Percentiles rank a stretch among this genome's conserved stretches.
These are phyloP conservation scores for Xerocomus subilludens DNA, from an alignment of 1,284 basidiomycete species.

Conservation along the genomic window DNA sequence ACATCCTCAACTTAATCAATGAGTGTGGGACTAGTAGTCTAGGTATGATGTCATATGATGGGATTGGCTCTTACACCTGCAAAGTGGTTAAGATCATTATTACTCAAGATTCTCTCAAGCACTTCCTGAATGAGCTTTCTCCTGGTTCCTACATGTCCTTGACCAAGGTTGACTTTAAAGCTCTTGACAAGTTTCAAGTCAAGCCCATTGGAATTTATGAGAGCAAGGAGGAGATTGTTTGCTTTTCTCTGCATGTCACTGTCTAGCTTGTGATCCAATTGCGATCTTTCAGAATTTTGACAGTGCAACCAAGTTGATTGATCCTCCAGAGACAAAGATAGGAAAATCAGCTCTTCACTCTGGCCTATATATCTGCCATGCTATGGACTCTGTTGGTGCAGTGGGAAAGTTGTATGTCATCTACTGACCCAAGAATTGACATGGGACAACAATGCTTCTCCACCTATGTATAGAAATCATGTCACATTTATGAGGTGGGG, in stretches of 20 bases:
- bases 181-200: slow-evolving; percentile 58
- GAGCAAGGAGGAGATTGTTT: slow-evolving; percentile 61
- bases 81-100: slow-evolving; percentile 72
- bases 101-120: slow-evolving; percentile 59
- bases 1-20: slow-evolving; percentile 66
- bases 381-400: slow-evolving; percentile 15
- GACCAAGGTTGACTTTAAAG: slow-evolving; percentile 65
- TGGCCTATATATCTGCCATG: slow-evolving; percentile 61
- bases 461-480: slow-evolving; percentile 63
- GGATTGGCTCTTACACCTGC: slow-evolving; percentile 16
- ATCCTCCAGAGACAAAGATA: slow-evolving; percentile 30
- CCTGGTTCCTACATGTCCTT: slow-evolving; percentile 64
- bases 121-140: slow-evolving; percentile 59
- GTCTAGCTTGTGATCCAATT: not conserved
- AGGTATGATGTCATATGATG: slow-evolving; percentile 52
- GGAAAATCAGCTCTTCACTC: slow-evolving; percentile 57
- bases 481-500: slow-evolving; percentile 69
- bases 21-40: slow-evolving; percentile 65
- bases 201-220: slow-evolving; percentile 69
- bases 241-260: slow-evolving; percentile 56
- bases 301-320: slow-evolving; percentile 34
- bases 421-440: slow-evolving; percentile 72
- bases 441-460: slow-evolving; percentile 65
- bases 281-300: slow-evolving; percentile 2
- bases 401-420: slow-evolving; percentile 58